phyloP scores from a whole-genome alignment of 495 filamentous ascomycete species.

The Margaritispora aquatica region DNA sequence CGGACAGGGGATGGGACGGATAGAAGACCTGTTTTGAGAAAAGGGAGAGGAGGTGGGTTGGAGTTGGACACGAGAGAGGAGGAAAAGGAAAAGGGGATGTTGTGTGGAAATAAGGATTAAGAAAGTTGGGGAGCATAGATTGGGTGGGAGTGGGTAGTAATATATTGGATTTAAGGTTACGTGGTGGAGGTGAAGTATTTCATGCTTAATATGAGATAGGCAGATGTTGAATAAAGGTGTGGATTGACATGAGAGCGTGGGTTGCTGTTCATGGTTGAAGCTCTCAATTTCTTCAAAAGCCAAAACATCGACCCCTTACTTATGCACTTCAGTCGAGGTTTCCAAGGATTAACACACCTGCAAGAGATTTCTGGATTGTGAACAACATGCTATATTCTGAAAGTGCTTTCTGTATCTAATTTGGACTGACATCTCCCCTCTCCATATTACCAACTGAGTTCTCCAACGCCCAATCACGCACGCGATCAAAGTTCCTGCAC shows the following conservation, averaged over 20 bases:
- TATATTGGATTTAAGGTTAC: neutral
- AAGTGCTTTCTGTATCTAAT: no score
- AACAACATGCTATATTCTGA: no score
- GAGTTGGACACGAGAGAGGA: neutral
- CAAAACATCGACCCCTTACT: no score
- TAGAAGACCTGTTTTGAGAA: no score
- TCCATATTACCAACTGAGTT: constrained; percentile 38
- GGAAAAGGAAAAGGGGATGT: neutral
- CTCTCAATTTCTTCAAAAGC: no score
- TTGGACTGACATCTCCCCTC: constrained; percentile 17
- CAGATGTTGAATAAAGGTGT: neutral
- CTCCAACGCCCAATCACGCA: constrained; percentile 43
- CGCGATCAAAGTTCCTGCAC: constrained; percentile 42
- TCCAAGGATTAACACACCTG: no score
- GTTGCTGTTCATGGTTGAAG: no score
- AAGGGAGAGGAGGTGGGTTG: no score
- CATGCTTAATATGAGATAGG: neutral
- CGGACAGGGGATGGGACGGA: no score
- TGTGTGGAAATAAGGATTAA: neutral
- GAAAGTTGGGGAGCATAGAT: neutral
- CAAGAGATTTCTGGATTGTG: no score
- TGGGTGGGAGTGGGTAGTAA: neutral
- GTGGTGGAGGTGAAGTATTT: neutral
- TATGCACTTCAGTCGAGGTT: no score
- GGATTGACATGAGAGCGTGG: neutral